Evolutionary conservation across 305 asterid species (phyloP), one percentile per base, ranked within the genome.

Genomic region (Fraxinus sp.): DNA sequence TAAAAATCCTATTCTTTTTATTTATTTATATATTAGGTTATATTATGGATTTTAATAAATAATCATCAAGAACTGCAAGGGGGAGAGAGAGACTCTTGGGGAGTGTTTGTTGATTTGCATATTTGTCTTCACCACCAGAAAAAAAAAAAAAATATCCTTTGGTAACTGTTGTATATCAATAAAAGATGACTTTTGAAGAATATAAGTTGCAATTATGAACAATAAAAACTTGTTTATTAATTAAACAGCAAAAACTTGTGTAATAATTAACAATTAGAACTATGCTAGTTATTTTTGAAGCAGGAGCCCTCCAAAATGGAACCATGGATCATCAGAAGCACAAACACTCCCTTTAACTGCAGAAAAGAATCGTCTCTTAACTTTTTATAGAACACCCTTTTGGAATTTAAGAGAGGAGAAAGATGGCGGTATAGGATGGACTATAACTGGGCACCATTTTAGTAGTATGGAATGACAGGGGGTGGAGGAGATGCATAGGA

Each of bases 401-500:
- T 8, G 80, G 84, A 80, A 75, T 59, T 86, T 86, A 79, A 32
- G 41, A 75, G 84, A 75, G 55, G 75, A 64, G 85, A 70, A 70
- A 39, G 46, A 39, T 8, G 46, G 46, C 46, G 2, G 46, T 39
- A 39, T 39, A 39, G 46, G 46, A 39, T 52, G 75, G 49, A 46
- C 72, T 57, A 43, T 36, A 71, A 7, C 20, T 10, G 75, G 49
- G 79, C 13, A 66, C n/a, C 81, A 66, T 20, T 57, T 91, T 77
- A 91, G 87, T 93, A 93, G 83, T 93, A 92, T 22, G 90, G 90
- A 78, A 89, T 85, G 30, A 77, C 57, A 28, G 92, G 92, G 35
- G 90, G 88, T 57, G 92, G 92, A 46, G 92, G 92, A 78, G 92
- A 87, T 84, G 89, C 87, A 71, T 89, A 89, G 3, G 92, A 86